phyloP scores from a whole-genome alignment of 2,329 filamentous ascomycete species.

The Fusarium neocosmosporiellum region DNA sequence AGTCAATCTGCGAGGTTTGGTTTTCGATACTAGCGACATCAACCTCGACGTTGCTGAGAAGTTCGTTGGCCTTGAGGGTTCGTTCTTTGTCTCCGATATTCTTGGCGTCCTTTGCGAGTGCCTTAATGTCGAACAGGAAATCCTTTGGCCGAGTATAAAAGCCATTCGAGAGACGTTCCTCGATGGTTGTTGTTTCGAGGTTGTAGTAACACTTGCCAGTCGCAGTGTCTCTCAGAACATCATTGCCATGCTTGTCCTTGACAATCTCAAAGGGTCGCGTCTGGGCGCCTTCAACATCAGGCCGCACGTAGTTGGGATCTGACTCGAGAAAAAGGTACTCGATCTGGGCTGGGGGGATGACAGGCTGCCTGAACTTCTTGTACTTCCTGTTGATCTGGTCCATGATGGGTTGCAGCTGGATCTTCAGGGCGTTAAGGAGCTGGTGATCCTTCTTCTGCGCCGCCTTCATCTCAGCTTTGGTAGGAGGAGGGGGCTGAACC shows the following conservation, averaged over 20 bases:
- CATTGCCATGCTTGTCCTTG: constrained; percentile 81
- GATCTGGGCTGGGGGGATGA: constrained; percentile 79
- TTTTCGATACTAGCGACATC: constrained; percentile 83
- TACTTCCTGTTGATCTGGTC: constrained; percentile 94
- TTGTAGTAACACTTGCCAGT: constrained; percentile 95
- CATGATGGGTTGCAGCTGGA: constrained; percentile 93
- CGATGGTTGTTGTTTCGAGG: constrained; percentile 89
- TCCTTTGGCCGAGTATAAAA: constrained; percentile 93
- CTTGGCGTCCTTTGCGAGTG: constrained; percentile 85
- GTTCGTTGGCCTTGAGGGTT: constrained; percentile 88
- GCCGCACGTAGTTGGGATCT: constrained; percentile 75
- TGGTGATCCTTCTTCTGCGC: constrained; percentile 87
- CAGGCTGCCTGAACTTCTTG: constrained; percentile 84
- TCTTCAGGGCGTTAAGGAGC: constrained; percentile 86
- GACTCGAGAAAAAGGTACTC: constrained; percentile 87
- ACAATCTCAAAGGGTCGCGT: constrained; percentile 82
- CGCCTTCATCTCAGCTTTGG: constrained; percentile 82
- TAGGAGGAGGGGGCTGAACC: constrained; percentile 73
- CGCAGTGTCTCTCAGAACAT: constrained; percentile 78
- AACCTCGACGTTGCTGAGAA: constrained; percentile 92
- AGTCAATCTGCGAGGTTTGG: constrained; percentile 76
- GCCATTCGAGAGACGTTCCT: constrained; percentile 95
- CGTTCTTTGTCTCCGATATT: constrained; percentile 85
- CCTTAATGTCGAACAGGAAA: constrained; percentile 88
- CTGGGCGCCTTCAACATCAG: constrained; percentile 65